Conservation (phyloP, 1,284 basidiomycete species). For the Xerocomus nothofagi region DNA sequence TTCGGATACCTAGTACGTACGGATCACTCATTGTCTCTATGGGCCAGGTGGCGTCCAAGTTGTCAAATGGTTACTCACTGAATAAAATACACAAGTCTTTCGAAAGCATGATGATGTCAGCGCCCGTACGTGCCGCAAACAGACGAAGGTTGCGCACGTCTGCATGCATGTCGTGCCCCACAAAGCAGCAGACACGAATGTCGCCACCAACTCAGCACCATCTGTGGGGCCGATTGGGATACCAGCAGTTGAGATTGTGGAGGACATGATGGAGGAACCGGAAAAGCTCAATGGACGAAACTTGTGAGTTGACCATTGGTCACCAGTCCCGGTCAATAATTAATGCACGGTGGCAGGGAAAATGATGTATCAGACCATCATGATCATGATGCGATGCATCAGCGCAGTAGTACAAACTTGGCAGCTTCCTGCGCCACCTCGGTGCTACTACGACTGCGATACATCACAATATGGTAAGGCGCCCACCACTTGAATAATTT, state of each 20-base stretch:
- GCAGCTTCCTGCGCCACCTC: too few species aligned
- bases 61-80: not conserved
- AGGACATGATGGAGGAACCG: not conserved
- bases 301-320: not conserved
- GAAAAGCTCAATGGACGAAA: not conserved
- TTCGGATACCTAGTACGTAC: not conserved
- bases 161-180: conserved; percentile 16
- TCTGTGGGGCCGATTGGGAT: conserved; percentile 5
- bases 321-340: too few species aligned
- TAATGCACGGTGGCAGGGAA: too few species aligned
- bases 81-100: conserved; percentile 2
- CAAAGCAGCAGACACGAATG: conserved; percentile 10
- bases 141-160: conserved; percentile 3
- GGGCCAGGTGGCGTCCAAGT: not conserved
- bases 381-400: too few species aligned
- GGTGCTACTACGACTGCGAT: too few species aligned
- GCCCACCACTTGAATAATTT: too few species aligned
- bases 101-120: not conserved
- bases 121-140: not conserved
- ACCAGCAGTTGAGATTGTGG: not conserved
- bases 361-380: too few species aligned
- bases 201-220: conserved; percentile 10
- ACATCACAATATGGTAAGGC: too few species aligned
- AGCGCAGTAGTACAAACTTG: too few species aligned
- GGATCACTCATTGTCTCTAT: not conserved